Evolutionary conservation across 805 yeast species (phyloP).

Genomic region (Monosporozyma servazzii): DNA sequence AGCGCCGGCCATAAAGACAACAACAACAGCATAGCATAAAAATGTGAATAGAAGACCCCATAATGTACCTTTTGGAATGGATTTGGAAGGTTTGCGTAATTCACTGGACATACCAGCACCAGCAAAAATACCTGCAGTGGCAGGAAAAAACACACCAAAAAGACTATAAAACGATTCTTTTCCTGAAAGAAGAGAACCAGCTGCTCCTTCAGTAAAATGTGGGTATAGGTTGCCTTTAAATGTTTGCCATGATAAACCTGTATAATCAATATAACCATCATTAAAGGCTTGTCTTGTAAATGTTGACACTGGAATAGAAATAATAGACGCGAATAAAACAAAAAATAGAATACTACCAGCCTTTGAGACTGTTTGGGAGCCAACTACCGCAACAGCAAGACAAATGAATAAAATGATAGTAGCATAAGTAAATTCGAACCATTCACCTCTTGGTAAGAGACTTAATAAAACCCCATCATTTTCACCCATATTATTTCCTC

Average conservation of each 20-base stretch:
- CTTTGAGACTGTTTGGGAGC: conserved; percentile 70
- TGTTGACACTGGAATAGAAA: conserved; percentile 75
- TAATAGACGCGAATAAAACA: conserved; percentile 56
- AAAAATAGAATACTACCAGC: conserved; percentile 72
- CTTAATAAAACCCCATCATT: conserved; percentile 31
- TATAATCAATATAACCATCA: conserved; percentile 43
- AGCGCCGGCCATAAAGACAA: conserved; percentile 66
- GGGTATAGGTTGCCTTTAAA: conserved; percentile 64
- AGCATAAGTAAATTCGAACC: conserved; percentile 64
- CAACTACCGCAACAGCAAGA: conserved; percentile 68
- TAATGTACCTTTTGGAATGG: conserved; percentile 91
- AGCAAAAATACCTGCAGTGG: conserved; percentile 96
- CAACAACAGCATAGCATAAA: conserved; percentile 66
- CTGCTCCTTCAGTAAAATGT: conserved; percentile 79
- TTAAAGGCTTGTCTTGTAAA: conserved; percentile 56
- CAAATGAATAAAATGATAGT: conserved; percentile 61
- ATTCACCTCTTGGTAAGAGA: conserved; percentile 59
- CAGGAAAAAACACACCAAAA: conserved; percentile 95
- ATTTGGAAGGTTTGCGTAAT: conserved; percentile 69
- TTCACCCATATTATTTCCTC: conserved; percentile 37
- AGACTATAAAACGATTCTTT: conserved; percentile 75
- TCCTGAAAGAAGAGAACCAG: conserved; percentile 59
- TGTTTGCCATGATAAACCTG: conserved; percentile 69
- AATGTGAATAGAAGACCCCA: conserved; percentile 77
- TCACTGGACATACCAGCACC: conserved; percentile 99